phyloP scores from a whole-genome alignment of 257 asterid species.

The Plectranthus barbatus region DNA sequence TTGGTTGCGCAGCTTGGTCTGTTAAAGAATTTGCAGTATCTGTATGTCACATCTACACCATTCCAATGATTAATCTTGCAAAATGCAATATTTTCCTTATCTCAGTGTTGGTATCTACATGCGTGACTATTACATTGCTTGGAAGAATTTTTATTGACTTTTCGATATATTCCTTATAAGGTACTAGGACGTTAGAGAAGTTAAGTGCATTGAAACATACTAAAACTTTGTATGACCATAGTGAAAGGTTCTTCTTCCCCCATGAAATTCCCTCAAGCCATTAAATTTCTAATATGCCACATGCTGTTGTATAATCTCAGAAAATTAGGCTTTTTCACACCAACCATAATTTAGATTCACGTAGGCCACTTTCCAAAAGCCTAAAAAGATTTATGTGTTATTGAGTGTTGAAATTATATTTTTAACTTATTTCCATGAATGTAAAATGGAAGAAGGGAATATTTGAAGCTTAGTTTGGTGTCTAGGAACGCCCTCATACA shows the following conservation, averaged over 20 bases:
- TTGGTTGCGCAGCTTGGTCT: constrained; percentile 90
- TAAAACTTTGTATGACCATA: neutral
- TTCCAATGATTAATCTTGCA: neutral
- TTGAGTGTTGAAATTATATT: too few species aligned
- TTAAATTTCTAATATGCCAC: neutral
- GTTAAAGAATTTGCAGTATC: constrained; percentile 89
- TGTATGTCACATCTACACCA: constrained; percentile 41
- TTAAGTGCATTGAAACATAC: neutral
- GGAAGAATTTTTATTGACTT: neutral
- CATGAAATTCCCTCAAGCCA: neutral
- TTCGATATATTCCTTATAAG: neutral
- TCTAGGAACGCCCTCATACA: too few species aligned
- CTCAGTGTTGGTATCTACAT: neutral
- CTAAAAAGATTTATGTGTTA: too few species aligned
- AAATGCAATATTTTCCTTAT: neutral
- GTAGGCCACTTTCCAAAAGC: too few species aligned
- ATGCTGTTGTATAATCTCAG: neutral
- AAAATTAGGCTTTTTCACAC: too few species aligned
- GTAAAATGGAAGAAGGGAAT: neutral
- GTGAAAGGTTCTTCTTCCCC: neutral
- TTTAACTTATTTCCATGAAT: neutral
- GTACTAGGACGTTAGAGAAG: neutral
- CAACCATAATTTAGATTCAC: too few species aligned
- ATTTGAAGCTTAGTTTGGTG: neutral
- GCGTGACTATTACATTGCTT: neutral